Evolutionary conservation across 441 rosid genomes (phyloP), one percentile per base, ranked within the genome.

Genomic region (Gossypium laxum): DNA sequence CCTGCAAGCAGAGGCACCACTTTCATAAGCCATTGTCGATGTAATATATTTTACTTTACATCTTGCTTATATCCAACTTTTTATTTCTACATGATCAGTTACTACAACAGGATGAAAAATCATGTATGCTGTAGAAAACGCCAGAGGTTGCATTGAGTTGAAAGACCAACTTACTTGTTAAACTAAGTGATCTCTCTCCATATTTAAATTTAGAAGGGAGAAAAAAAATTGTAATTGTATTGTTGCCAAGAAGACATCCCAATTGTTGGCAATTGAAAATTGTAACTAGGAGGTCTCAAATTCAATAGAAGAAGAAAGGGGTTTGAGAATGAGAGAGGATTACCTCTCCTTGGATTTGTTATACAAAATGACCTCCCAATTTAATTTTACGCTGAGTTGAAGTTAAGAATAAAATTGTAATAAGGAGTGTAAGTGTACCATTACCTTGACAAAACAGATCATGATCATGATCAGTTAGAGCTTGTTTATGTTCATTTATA

Each of bases 1-100:
- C 85, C 97, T 93, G 90, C 82, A 90, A 80, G 72, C 47, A 67
- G 79, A 71, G 50, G 43, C 43, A 70, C 56, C 56, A 67, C 14
- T 45, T 41, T 74, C 19, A 56, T 47, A 56, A 76, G 68, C 76
- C 70, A 61, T 43, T 69, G 17, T 75, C 8, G 52, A 21, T n/a
- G 65, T 10, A 26, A 21, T 24, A 67, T 54, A 47, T 48, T 68
- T 54, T 57, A 57, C 32, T 63, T 68, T 11, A 30, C 50, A 11
- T 59, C 55, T 34, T 58, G 3, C 28, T 55, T 32, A 72, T 43
- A 21, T 47, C 57, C 57, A 55, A 69, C 12, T 15, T 48, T 34
- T 38, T 22, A 55, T 17, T 57, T 45, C 56, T 30, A 30, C 56
- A 70, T 50, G 47, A 30, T 34, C 14, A 52, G 61, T 11, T 52